Percentiles rank a stretch among this genome's conserved stretches.
These are phyloP conservation scores for Tylopilus subfusipes DNA, from an alignment of 768 basidiomycete genomes.

Conservation along the genomic window DNA sequence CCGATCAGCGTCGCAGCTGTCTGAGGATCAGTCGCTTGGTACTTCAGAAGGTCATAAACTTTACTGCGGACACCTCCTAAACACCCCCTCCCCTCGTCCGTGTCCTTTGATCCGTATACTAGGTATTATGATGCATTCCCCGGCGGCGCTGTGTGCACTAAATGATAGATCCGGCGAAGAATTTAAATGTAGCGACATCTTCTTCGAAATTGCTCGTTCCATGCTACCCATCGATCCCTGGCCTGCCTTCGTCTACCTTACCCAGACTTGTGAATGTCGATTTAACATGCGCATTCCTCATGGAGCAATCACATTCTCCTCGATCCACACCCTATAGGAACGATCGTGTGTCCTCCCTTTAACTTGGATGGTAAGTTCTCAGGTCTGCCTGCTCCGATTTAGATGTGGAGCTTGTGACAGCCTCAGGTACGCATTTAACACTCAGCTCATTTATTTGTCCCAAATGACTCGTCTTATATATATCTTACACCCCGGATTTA, in stretches of 20 bases:
- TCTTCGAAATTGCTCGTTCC: background rate
- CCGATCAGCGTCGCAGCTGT: background rate
- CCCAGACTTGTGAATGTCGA: background rate
- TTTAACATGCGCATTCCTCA: slow-evolving; percentile 12
- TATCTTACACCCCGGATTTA: slow-evolving; percentile 13
- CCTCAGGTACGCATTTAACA: background rate
- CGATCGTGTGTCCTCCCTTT: background rate
- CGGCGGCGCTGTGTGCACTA: background rate
- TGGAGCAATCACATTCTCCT: slow-evolving; percentile 2
- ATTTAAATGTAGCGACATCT: background rate
- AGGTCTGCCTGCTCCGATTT: background rate
- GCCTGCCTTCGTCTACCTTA: background rate
- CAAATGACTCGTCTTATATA: background rate
- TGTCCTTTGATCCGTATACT: background rate
- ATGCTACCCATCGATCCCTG: background rate
- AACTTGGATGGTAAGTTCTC: background rate
- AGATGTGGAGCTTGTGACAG: background rate
- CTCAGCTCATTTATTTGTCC: background rate
- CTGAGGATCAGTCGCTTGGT: slow-evolving; percentile 15
- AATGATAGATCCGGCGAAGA: background rate
- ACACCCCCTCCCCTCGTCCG: background rate
- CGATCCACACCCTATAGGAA: background rate
- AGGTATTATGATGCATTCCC: background rate
- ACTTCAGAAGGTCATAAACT: background rate
- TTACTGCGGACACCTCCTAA: background rate